These are phyloP conservation scores for Candida loeiensis DNA, from an alignment of 805 yeast genomes.

Conservation along the genomic window DNA sequence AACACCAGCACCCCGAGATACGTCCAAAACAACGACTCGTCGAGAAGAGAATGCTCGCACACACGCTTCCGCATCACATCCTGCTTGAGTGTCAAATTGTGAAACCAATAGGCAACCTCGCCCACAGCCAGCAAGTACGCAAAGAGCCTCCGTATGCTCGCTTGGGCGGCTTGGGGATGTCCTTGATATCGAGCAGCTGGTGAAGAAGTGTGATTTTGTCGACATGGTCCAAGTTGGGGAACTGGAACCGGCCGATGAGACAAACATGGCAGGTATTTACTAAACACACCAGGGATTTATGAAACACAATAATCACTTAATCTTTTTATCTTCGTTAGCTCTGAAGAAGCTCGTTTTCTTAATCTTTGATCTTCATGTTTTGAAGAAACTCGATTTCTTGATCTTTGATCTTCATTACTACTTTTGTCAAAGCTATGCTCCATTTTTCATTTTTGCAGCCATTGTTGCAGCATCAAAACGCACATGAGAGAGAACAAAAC, in stretches of 20 bases:
- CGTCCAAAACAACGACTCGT: neutral
- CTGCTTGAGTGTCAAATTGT: neutral
- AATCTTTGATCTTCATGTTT: no score
- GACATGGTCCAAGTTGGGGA: constrained; percentile 1
- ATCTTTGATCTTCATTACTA: no score
- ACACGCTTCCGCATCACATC: neutral
- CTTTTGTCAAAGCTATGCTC: no score
- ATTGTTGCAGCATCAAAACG: no score
- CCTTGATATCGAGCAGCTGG: neutral
- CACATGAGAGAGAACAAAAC: no score
- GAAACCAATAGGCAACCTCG: neutral
- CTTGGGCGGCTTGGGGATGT: neutral
- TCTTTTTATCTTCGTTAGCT: no score
- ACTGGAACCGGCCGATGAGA: constrained; percentile 1
- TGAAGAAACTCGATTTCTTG: no score
- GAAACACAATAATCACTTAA: no score
- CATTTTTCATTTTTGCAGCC: no score
- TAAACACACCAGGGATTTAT: no score
- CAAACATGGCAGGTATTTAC: no score
- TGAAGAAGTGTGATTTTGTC: constrained; percentile 1
- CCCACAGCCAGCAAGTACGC: constrained; percentile 1
- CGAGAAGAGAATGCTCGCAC: neutral
- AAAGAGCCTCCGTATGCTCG: neutral
- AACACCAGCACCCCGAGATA: constrained; percentile 2
- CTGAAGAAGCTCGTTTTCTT: no score